A percentile compares a stretch with the other conserved stretches of the same genome.
Conservation (phyloP, 2,329 filamentous ascomycete genomes). For the Colletotrichum zoysiae region DNA sequence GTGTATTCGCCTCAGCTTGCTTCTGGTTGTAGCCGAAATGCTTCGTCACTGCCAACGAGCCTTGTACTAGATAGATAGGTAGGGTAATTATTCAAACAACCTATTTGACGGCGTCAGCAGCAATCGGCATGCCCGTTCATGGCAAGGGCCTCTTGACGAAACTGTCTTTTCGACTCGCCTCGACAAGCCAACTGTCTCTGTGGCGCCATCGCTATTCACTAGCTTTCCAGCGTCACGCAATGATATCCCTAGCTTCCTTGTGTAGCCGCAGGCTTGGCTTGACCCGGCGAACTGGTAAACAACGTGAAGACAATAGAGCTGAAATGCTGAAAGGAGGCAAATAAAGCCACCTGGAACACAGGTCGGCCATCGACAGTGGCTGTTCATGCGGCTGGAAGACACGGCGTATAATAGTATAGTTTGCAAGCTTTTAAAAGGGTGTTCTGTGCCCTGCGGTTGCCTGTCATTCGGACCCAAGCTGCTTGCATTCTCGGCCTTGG, state of each 20-base stretch:
- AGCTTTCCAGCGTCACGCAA: not conserved
- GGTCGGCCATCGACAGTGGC: not conserved
- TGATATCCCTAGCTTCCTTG: slow-evolving; percentile 18
- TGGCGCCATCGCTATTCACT: slow-evolving; percentile 6
- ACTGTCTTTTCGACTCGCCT: slow-evolving; percentile 4
- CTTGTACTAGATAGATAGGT: not conserved
- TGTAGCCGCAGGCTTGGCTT: slow-evolving; percentile 1
- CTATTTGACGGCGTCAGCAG: not conserved
- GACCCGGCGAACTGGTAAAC: not conserved
- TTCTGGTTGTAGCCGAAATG: not conserved
- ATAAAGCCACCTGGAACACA: slow-evolving; percentile 6
- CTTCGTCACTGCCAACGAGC: not conserved
- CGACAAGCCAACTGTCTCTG: not conserved
- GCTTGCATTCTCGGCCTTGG: too few relatives aligned
- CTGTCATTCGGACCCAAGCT: not conserved
- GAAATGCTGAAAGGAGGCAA: not conserved
- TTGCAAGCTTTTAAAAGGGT: slow-evolving; percentile 5
- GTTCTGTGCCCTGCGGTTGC: not conserved
- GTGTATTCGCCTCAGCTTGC: not conserved
- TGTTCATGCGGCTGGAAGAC: slow-evolving; percentile 8
- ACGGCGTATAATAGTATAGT: not conserved
- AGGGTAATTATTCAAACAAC: not conserved
- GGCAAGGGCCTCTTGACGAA: not conserved
- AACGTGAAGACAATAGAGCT: slow-evolving; percentile 12
- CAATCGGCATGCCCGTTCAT: not conserved